Evolutionary conservation across 257 asterid species (phyloP).

Genomic region (Buddleja alternifolia): DNA sequence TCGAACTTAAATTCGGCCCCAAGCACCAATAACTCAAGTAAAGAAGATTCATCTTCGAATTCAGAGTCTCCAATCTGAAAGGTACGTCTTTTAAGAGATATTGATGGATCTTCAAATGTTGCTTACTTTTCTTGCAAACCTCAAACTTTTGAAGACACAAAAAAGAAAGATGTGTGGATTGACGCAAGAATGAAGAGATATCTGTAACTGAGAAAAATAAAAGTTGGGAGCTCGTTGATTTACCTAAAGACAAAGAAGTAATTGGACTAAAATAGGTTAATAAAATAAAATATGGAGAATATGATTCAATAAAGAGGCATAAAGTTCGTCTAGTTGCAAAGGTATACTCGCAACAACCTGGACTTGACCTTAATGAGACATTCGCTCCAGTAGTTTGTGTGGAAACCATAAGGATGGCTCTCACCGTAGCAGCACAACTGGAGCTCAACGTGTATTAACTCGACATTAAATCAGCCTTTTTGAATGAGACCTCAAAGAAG

Average conservation of each 20-base stretch:
- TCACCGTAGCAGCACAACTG: neutral
- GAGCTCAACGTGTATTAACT: neutral
- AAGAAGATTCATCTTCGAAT: too few relatives aligned
- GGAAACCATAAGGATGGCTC: too few relatives aligned
- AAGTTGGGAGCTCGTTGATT: too few relatives aligned
- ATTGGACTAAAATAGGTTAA: neutral
- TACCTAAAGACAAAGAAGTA: neutral
- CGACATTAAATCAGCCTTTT: neutral
- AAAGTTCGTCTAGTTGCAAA: neutral
- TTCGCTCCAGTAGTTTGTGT: too few relatives aligned
- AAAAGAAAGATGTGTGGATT: too few relatives aligned
- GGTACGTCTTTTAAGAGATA: neutral
- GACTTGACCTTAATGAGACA: neutral
- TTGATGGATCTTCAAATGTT: neutral
- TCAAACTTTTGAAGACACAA: too few relatives aligned
- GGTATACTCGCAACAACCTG: neutral
- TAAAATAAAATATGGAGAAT: neutral
- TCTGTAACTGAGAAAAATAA: too few relatives aligned
- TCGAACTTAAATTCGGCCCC: too few relatives aligned
- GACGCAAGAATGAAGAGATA: too few relatives aligned
- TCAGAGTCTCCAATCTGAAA: neutral
- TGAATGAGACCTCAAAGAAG: neutral
- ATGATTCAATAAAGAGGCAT: neutral
- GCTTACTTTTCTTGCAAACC: too few relatives aligned
- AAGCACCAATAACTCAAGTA: too few relatives aligned